Conservation (phyloP, 257 asterid genomes). For the Rhazya stricta region DNA sequence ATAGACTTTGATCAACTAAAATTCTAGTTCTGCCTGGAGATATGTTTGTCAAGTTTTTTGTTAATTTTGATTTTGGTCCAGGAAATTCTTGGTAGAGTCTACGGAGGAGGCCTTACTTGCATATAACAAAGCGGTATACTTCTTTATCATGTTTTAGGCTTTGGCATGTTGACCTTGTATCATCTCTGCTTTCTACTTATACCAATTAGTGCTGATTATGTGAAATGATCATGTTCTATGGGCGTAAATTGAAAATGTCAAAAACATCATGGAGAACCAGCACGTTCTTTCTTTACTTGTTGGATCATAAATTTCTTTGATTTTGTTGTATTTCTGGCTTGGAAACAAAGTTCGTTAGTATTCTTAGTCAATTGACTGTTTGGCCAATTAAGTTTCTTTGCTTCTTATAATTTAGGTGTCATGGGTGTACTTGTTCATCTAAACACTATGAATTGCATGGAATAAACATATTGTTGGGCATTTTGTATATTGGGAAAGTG, state of each 20-base stretch:
- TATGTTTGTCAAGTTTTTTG: background rate
- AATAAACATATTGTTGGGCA: background rate
- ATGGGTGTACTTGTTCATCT: background rate
- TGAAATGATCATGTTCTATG: background rate
- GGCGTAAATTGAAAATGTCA: background rate
- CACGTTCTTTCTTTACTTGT: background rate
- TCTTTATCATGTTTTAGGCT: slow-evolving; percentile 15
- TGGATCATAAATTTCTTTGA: background rate
- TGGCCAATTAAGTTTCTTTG: slow-evolving; percentile 1
- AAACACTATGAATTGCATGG: background rate
- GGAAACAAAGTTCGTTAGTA: background rate
- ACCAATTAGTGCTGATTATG: background rate
- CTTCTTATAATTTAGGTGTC: background rate
- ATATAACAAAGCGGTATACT: slow-evolving; percentile 84
- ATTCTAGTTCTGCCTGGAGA: background rate
- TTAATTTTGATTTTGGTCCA: slow-evolving; percentile 23
- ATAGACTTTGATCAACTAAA: background rate
- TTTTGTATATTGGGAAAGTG: background rate
- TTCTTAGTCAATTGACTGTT: background rate
- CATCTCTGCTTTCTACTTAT: slow-evolving; percentile 6
- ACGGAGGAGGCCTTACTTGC: slow-evolving; percentile 97
- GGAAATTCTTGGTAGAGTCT: slow-evolving; percentile 87
- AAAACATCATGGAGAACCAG: background rate
- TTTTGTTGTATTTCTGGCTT: background rate
- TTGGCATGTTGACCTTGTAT: background rate